Evolutionary conservation across 371 early-diverging fungal genomes (phyloP).

Genomic region (Mortierella sp.): DNA sequence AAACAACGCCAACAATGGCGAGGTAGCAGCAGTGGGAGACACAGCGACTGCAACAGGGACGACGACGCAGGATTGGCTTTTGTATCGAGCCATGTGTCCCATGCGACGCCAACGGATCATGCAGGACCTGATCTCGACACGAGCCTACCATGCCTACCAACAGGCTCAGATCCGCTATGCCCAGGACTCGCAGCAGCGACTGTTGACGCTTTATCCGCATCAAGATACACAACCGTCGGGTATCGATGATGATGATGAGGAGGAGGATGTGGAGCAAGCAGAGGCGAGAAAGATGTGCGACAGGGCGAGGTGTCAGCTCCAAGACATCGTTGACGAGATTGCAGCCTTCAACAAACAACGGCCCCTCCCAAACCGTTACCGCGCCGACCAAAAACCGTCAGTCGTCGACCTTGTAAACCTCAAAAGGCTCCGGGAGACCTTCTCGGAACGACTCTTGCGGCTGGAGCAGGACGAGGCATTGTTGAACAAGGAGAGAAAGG

Average conservation of each 20-base stretch:
- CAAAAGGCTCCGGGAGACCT: not conserved
- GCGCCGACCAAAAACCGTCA: not conserved
- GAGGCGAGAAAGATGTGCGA: not conserved
- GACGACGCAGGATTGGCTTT: not conserved
- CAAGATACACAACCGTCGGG: too few relatives aligned
- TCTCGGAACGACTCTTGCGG: not conserved
- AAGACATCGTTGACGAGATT: not conserved
- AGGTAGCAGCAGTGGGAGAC: not conserved
- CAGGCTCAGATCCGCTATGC: not conserved
- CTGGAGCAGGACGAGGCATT: not conserved
- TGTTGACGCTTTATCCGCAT: too few relatives aligned
- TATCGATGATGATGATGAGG: not conserved
- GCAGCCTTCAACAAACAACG: not conserved
- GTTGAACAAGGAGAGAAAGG: not conserved
- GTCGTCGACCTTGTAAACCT: too few relatives aligned
- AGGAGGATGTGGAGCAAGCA: not conserved
- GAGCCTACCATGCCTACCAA: not conserved
- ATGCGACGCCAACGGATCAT: slow-evolving; percentile 1
- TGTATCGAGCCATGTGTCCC: not conserved
- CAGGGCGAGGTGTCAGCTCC: not conserved
- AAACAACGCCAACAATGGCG: not conserved
- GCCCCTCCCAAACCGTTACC: not conserved
- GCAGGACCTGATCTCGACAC: not conserved
- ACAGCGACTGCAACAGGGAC: too few relatives aligned
- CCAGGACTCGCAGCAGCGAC: not conserved